Base-by-base conservation (phyloP, 1,139 yeast genomes). In the Williopsis jadinii region DNA sequence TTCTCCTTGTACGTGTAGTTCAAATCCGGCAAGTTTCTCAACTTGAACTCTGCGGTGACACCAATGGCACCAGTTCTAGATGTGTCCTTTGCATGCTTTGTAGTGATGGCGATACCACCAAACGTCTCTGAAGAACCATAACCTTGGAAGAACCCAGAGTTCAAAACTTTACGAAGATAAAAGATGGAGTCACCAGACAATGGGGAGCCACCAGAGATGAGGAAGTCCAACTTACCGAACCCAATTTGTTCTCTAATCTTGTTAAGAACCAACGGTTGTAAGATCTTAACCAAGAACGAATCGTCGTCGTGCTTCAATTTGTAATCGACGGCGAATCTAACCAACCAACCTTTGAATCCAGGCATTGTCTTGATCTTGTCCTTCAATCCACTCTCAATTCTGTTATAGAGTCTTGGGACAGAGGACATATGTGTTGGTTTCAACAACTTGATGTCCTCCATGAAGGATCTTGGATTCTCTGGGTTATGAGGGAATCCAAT, bases 61-160 rank as follows among this genome's bases (percentile, higher is more conserved):
- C 67, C 65, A 42, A 63, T 68, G 39, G 71, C 70, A 28, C 86
- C 86, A 55, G 80, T 73, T 36, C 76, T 63, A 11, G 82, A 78
- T 5, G 73, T 69, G 32, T 75, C 76, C 37, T 60, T 54, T 6
- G 68, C 62, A 42, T 67, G 70, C 48, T 55, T 62, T 0, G 62
- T 53, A 5, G 70, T 58, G 39, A 68, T 53, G 28, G 67, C 58
- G 40, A 71, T 55, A 8, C 78, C 79, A 30, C 76, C 78, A 58
- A 71, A 73, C 3, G 74, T 62, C 55, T 75, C 81, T 24, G 77
- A 71, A 36, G 71, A 63, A 4, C 81, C 81, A 53, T 75, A 75
- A 30, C 80, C 80, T 56, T 73, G 78, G 34, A 60, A 52, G 43
- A 75, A 56, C 2, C 77, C 76, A 45, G 71, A 55, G 45, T 72